Evolutionary conservation across 805 yeast genomes (phyloP), one percentile per base, ranked within the genome.

Genomic region (Scheffersomyces stipitis): DNA sequence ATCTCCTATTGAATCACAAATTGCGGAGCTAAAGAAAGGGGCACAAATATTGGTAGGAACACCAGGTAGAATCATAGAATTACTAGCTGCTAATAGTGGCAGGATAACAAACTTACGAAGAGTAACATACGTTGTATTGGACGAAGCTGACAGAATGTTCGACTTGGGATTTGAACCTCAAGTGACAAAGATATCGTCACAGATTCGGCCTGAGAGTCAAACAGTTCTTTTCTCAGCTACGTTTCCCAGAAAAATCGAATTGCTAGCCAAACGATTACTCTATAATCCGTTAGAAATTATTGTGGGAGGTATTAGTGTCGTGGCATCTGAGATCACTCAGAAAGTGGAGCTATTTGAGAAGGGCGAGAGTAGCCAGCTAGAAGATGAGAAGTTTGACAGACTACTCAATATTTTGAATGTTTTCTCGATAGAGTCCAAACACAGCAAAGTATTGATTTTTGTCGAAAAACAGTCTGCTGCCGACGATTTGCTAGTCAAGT

Each of bases 161-260:
- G 99, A 93, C 58, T 69, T 93, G 75, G 99, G 99, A 1, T 93
- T 93, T 62, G 98, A 88, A 50, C 98, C 99, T 0, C 99, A 93
- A 55, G 88, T 93, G 3, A 80, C 76, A 48, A 86, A 87, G 51
- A 83, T 93, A 15, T 70, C 89, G 54, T 70, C 76, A 12, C 83
- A 84, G 26, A 72, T 87, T 2, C 70, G 97, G 33, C 93, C 93
- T 0, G 96, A 90, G 54, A 70, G 84, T 33, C 98, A 91, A 53
- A 85, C 93, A 13, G 91, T 90, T 3, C 62, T 93, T 17, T 93
- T 91, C 56, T 88, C 96, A 8, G 99, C 99, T 0, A 93, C 99
- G 0, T 89, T 93, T 49, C 96, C 97, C 0, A 66, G 75, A 4
- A 82, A 82, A 41, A 76, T 93, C 74, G 95, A 86, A 52, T 61